Conservation (phyloP, 495 filamentous ascomycete genomes). For the Thermothielavioides terrestris region DNA sequence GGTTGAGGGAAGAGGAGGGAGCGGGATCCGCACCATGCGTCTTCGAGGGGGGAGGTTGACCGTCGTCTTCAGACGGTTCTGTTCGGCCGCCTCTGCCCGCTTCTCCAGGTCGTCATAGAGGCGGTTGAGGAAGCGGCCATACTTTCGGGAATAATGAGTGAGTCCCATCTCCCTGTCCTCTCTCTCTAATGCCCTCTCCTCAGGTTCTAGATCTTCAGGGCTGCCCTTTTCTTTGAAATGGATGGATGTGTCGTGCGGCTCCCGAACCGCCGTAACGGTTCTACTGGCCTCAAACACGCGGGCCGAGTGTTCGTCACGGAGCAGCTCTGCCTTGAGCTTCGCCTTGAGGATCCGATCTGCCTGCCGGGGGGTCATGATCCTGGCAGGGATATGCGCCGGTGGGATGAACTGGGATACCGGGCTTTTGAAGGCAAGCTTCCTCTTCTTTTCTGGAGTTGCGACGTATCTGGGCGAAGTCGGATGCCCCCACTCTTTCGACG, state of each 20-base stretch:
- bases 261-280: not conserved
- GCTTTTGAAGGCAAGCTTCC: conserved; percentile 19
- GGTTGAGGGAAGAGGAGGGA: not conserved
- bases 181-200: conserved; percentile 5
- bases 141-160: conserved; percentile 7
- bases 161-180: conserved; percentile 19
- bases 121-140: conserved; percentile 10
- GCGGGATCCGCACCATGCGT: conserved; percentile 1
- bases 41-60: not conserved
- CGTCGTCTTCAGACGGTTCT: not conserved
- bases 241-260: not conserved
- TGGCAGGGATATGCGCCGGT: conserved; percentile 13
- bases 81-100: not conserved
- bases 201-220: no score
- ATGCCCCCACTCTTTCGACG: conserved; percentile 7
- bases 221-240: not conserved
- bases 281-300: conserved; percentile 3
- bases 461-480: conserved; percentile 16
- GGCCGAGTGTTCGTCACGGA: conserved; percentile 10
- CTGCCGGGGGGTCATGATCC: conserved; percentile 8
- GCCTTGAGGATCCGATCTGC: conserved; percentile 3
- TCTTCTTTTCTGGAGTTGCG: conserved; percentile 17
- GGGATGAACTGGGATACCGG: conserved; percentile 17
- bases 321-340: conserved; percentile 9
- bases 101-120: conserved; percentile 10